Base-by-base conservation (phyloP, 306 rosid species). In the Cucumis hystrix region DNA sequence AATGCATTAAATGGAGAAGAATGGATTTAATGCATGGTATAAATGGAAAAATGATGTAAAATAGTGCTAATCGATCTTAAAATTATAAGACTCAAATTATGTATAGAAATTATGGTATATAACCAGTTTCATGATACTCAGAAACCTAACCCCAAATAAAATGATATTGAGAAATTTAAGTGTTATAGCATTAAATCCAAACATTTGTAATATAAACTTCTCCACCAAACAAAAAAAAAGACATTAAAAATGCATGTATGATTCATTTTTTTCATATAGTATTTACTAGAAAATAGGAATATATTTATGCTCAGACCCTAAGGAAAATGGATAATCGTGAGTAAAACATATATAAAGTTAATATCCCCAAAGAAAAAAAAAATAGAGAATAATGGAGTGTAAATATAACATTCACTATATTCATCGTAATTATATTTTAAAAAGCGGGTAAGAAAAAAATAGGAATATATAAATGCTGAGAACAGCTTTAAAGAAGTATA, bases 401-500 rank as follows among this genome's bases (percentile, higher is more conserved):
- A 71, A 47, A 11, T 47, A 12, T 47, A 72, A 51, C 57, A 41
- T 45, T 69, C 23, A 49, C 16, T 15, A 0, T 7, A 52, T 28
- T 51, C 61, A 51, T 49, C 9, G 10, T 72, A 13, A 3, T 4
- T 51, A 28, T 51, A 20, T 43, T 18, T 9, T 57, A 12, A 28
- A 61, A 62, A 45, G 3, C 0, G 14, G 3, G 11, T 1, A 43
- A 39, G 43, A 3, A 62, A 63, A 64, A 61, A 45, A 16, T 15
- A 1, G 25, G 62, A 52, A 72, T 54, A 73, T 51, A 73, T 8
- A 16, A 30, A 54, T 73, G 49, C 21, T 51, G 9, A 52, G 6
- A 51, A 45, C 30, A 52, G 79, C 74, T 83, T 85, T 88, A 77
- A n/a, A 3, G 61, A 73, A 80, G 86, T 77, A 86, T 83, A 85